These are phyloP conservation scores for Daldinia concentrica DNA, from an alignment of 495 filamentous ascomycete species.

Conservation along the genomic window DNA sequence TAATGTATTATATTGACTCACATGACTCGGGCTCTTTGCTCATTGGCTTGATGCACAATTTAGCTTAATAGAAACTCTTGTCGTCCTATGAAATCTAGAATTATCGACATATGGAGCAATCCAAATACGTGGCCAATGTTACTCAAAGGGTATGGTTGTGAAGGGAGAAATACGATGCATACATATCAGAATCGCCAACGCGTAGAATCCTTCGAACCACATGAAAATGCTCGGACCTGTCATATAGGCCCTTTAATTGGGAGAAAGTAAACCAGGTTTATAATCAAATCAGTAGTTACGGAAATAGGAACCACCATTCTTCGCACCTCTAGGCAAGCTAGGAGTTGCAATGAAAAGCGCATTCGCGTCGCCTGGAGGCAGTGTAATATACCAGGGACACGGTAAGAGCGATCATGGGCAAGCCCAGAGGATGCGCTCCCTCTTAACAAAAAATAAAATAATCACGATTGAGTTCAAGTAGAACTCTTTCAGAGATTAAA, in stretches of 20 bases:
- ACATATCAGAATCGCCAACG: not conserved
- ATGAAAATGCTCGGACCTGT: not conserved
- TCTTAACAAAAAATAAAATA: constrained; percentile 79
- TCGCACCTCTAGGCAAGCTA: constrained; percentile 67
- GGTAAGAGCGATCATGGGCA: constrained; percentile 76
- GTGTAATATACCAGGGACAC: constrained; percentile 93
- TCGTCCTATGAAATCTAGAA: constrained; percentile 17
- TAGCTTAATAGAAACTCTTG: not conserved
- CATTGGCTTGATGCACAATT: constrained; percentile 21
- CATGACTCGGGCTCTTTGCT: constrained; percentile 14
- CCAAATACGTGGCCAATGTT: constrained; percentile 31
- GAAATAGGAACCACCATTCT: constrained; percentile 59
- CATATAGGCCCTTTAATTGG: not conserved
- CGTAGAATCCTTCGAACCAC: constrained; percentile 6
- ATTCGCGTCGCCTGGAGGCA: constrained; percentile 85
- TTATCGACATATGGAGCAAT: constrained; percentile 11
- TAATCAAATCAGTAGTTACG: not conserved
- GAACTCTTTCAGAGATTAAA: constrained; percentile 80
- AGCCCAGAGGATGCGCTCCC: constrained; percentile 76
- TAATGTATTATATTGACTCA: constrained; percentile 22
- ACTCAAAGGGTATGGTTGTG: constrained; percentile 20
- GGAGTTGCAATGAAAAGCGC: constrained; percentile 60
- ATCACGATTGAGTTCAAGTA: constrained; percentile 79
- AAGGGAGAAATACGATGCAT: constrained; percentile 11
- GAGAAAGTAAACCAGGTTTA: not conserved